These are phyloP conservation scores for Lipomyces kockii DNA, from an alignment of 805 yeast genomes.

Conservation along the genomic window DNA sequence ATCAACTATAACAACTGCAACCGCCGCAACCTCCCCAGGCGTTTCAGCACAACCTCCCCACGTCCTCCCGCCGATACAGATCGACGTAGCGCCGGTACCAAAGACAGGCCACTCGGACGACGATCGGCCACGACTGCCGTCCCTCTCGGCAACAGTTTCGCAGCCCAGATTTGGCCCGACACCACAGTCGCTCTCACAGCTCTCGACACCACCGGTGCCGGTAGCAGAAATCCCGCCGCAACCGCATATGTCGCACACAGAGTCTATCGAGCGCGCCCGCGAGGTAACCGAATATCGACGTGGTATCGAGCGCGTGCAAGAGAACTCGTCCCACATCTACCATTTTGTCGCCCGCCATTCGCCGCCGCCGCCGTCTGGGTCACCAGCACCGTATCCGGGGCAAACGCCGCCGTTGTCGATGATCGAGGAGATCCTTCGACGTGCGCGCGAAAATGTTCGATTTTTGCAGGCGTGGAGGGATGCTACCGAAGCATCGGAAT, in stretches of 20 bases:
- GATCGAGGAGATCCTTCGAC: slow-evolving; percentile 28
- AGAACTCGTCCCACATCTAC: slow-evolving; percentile 31
- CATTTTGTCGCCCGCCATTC: slow-evolving; percentile 26
- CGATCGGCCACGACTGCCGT: slow-evolving; percentile 1
- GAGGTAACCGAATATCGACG: slow-evolving; percentile 19
- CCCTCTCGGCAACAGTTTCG: slow-evolving; percentile 1
- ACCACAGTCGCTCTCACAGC: not conserved
- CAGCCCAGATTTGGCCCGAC: not conserved
- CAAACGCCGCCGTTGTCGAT: slow-evolving; percentile 11
- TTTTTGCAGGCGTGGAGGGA: slow-evolving; percentile 29
- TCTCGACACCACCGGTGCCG: not conserved
- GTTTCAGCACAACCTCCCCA: not conserved
- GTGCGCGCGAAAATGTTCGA: slow-evolving; percentile 26
- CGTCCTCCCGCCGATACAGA: slow-evolving; percentile 5
- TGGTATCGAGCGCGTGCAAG: slow-evolving; percentile 26
- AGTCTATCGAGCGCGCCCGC: slow-evolving; percentile 23
- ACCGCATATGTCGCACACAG: slow-evolving; percentile 10
- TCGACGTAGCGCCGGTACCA: not conserved
- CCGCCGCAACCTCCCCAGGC: slow-evolving; percentile 4
- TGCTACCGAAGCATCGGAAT: slow-evolving; percentile 11
- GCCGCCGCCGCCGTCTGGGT: slow-evolving; percentile 10
- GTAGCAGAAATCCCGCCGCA: not conserved
- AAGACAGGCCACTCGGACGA: not conserved
- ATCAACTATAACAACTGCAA: slow-evolving; percentile 7
- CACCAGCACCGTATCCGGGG: not conserved